phyloP scores from a whole-genome alignment of 345 rosid genomes.

The Eucalyptus marginata region DNA sequence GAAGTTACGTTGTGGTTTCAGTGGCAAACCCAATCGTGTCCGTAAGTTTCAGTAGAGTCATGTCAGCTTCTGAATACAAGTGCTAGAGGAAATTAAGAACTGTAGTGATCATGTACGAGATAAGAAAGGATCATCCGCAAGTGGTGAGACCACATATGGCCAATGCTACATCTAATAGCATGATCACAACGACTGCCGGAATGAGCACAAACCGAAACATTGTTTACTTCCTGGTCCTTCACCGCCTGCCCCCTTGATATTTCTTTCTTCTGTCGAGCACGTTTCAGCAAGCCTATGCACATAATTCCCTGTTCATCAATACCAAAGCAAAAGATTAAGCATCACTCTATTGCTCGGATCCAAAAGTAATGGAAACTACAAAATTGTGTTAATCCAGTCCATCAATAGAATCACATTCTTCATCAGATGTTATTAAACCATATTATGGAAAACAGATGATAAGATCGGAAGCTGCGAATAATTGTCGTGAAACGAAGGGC shows the following conservation, averaged over 20 bases:
- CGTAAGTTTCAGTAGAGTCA: background rate
- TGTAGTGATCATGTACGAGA: background rate
- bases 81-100: background rate
- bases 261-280: slow-evolving; percentile 49
- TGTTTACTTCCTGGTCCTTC: slow-evolving; percentile 71
- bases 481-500: background rate
- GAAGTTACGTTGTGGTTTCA: background rate
- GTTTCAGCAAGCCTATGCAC: slow-evolving; percentile 77
- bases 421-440: background rate
- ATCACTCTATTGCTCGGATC: background rate
- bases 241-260: slow-evolving; percentile 70
- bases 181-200: background rate
- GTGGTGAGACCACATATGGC: background rate
- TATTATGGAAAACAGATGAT: background rate
- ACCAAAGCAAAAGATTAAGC: background rate
- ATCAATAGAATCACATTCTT: background rate
- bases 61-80: background rate
- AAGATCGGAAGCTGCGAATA: background rate
- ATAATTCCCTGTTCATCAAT: slow-evolving; percentile 46
- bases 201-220: background rate
- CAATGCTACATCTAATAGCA: background rate
- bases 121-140: background rate
- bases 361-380: background rate
- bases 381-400: background rate
- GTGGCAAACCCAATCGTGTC: background rate